Evolutionary conservation across 108 stramenopile species (phyloP), one percentile per base, ranked within the genome.

Genomic region (Chaetoceros tenuissimus): DNA sequence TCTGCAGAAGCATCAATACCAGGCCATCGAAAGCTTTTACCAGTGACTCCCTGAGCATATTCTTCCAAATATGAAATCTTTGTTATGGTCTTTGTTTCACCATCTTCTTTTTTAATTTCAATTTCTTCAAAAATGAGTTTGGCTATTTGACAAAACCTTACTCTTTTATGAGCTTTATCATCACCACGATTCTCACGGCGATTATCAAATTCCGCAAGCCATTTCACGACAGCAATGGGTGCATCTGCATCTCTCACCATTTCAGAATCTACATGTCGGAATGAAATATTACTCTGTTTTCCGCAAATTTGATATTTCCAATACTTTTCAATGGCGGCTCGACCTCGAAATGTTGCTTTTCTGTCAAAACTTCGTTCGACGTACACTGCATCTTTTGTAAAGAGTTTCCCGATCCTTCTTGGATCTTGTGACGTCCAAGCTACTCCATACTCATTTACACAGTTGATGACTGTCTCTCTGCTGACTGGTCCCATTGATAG

Each of bases 291-390:
- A 1, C 3, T 19, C 23, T 53, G 52, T 23, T 53, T 53, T 2
- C 52, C 52, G 24, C 52, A 53, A 29, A 53, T 53, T 53, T 53
- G 52, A 53, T 53, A 53, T 24, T 5, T 53, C 52, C 52, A 53
- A 53, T 53, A 53, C 2, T 53, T 23, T 5, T 53, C 1, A 3
- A 53, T 53, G 2, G 52, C 52, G 19, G n/a, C 2, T 28, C 52
- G 52, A 3, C 52, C 52, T 22, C 52, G 52, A 5, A 53, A 53
- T 20, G 52, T 53, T 29, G 52, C 52, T 23, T 53, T 53, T 53
- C 24, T 53, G 23, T 53, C 52, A 53, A 53, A 53, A 2, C 21
- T 23, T 23, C 52, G 27, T 53, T 53, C 52, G 2, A 53, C 52
- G 29, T 53, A 53, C n/a, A 53, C 23, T 2, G 52, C 52, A 53